These are phyloP conservation scores for Solanum clarkiae DNA, from an alignment of 257 asterid species.

Conservation along the genomic window DNA sequence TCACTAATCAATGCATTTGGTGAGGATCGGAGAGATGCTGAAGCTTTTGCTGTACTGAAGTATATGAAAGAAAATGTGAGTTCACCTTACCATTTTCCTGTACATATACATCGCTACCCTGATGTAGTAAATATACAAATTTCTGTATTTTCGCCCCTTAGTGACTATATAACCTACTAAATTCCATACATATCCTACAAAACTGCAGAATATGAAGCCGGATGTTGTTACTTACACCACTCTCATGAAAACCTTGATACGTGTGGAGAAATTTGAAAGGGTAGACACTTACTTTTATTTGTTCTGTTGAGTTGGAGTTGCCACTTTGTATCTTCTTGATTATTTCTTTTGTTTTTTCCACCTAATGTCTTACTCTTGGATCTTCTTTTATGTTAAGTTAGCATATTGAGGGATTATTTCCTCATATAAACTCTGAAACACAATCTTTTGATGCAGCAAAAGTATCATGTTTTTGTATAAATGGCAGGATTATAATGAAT, in stretches of 20 bases:
- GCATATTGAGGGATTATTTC: background rate
- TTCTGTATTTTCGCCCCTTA: background rate
- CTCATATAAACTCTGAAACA: background rate
- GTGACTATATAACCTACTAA: background rate
- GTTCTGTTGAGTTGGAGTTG: background rate
- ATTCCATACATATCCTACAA: background rate
- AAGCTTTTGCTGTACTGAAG: conserved; percentile 85
- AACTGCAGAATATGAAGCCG: conserved; percentile 68
- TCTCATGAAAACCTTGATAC: conserved; percentile 86
- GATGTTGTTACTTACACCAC: conserved; percentile 95
- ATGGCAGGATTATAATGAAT: background rate
- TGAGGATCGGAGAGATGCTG: conserved; percentile 83
- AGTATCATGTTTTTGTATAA: background rate
- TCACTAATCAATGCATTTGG: conserved; percentile 88
- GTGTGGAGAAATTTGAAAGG: conserved; percentile 82
- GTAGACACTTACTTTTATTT: conserved; percentile 10
- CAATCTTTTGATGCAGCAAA: background rate
- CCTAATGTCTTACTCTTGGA: background rate
- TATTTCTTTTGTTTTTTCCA: background rate
- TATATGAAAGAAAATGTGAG: conserved; percentile 94
- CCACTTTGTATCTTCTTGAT: background rate
- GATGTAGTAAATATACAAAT: background rate
- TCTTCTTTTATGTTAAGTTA: background rate
- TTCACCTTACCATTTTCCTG: background rate
- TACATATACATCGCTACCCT: background rate